Evolutionary conservation across 371 early-diverging fungal genomes (phyloP).

Genomic region (Capillidium heterosporum): DNA sequence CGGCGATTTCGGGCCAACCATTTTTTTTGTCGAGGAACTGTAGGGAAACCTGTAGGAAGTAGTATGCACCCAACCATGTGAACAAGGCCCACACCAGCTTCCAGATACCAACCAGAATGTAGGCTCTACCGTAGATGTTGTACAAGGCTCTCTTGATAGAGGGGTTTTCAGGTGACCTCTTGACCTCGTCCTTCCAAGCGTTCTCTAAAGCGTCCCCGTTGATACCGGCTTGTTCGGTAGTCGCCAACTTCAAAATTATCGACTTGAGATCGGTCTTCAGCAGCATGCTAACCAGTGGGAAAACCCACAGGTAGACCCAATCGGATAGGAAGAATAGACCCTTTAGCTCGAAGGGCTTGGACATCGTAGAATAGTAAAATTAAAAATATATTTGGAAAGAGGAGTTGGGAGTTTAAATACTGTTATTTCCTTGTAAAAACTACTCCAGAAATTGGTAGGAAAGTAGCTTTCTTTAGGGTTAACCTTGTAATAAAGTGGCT

Average conservation of each 20-base stretch:
- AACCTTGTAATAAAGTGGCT: too few relatives aligned
- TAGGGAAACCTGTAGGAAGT: constrained; percentile 21
- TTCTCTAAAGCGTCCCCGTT: constrained; percentile 12
- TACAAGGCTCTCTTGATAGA: constrained; percentile 8
- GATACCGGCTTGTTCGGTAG: constrained; percentile 6
- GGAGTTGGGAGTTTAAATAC: too few relatives aligned
- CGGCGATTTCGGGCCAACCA: constrained; percentile 7
- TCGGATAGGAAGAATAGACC: constrained; percentile 11
- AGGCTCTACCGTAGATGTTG: constrained; percentile 11
- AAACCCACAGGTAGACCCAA: constrained; percentile 14
- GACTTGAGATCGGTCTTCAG: constrained; percentile 9
- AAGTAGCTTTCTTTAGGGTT: too few relatives aligned
- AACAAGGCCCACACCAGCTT: constrained; percentile 35
- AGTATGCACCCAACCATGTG: constrained; percentile 31
- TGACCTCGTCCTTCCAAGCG: constrained; percentile 9
- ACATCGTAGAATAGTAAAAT: too few relatives aligned
- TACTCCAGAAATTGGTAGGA: too few relatives aligned
- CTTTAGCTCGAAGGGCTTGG: constrained; percentile 9
- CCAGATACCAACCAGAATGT: constrained; percentile 30
- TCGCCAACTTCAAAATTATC: constrained; percentile 8
- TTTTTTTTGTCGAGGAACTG: constrained; percentile 14
- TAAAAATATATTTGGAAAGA: too few relatives aligned
- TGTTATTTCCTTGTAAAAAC: too few relatives aligned
- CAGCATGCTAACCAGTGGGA: constrained; percentile 10
- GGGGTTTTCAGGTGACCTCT: not conserved